Conservation (phyloP, 192 early-diverging fungal species). For the Coemansia sp. region DNA sequence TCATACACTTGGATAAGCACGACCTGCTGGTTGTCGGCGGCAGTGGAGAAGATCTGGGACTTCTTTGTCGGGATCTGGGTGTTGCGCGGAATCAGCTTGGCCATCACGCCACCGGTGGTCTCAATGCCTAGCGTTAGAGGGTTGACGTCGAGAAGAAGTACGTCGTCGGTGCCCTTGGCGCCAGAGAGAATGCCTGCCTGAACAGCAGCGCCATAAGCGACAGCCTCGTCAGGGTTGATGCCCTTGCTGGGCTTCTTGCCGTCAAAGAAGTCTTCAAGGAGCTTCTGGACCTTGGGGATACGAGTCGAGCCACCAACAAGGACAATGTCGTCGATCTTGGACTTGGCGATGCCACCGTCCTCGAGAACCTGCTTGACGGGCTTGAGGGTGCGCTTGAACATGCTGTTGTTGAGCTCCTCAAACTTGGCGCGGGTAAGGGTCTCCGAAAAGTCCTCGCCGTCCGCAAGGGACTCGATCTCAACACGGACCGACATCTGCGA, state of each 20-base stretch:
- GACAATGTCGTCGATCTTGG: slow-evolving; percentile 92
- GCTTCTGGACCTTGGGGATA: slow-evolving; percentile 94
- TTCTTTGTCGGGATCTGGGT: slow-evolving; percentile 95
- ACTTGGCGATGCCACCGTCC: slow-evolving; percentile 84
- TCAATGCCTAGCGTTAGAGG: slow-evolving; percentile 97
- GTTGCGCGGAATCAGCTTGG: slow-evolving; percentile 92
- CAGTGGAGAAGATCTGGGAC: slow-evolving; percentile 97
- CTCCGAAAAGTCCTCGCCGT: slow-evolving; percentile 89
- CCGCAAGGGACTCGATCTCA: slow-evolving; percentile 89
- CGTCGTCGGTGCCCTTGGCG: slow-evolving; percentile 60
- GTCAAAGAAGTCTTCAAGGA: slow-evolving; percentile 93
- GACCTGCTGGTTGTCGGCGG: slow-evolving; percentile 94
- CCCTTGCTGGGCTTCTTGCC: slow-evolving; percentile 96
- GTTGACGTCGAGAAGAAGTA: slow-evolving; percentile 91
- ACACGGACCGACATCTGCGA: slow-evolving; percentile 90
- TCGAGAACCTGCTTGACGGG: slow-evolving; percentile 93
- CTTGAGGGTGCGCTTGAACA: slow-evolving; percentile 92
- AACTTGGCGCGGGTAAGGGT: slow-evolving; percentile 96
- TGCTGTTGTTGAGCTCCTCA: slow-evolving; percentile 89
- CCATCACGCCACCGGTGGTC: slow-evolving; percentile 97
- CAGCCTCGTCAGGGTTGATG: slow-evolving; percentile 99
- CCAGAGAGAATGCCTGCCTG: slow-evolving; percentile 90
- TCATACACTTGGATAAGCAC: slow-evolving; percentile 97
- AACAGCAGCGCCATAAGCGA: slow-evolving; percentile 96
- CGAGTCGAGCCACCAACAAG: slow-evolving; percentile 98